Evolutionary conservation across 139 green algal genomes (phyloP).

Genomic region (Limnomonas spitsbergensis): DNA sequence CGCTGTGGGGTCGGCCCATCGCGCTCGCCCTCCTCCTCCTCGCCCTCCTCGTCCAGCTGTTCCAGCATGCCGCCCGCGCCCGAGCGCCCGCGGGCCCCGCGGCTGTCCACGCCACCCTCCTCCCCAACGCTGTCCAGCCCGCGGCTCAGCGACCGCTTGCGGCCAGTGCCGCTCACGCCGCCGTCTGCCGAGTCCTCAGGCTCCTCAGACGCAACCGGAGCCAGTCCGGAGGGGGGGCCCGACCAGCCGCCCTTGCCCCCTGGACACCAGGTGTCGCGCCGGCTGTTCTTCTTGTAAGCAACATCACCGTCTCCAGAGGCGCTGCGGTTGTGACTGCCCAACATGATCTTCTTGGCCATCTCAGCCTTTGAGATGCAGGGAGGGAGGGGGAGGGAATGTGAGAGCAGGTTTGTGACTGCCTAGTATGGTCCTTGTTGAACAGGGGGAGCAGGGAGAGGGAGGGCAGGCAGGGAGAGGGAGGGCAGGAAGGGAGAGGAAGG

Average conservation of each 20-base stretch:
- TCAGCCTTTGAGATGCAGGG: conserved; percentile 28
- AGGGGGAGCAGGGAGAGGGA: too few relatives aligned
- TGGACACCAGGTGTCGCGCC: conserved; percentile 56
- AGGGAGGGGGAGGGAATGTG: too few relatives aligned
- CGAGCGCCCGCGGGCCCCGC: neutral
- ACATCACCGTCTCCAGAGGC: conserved; percentile 9
- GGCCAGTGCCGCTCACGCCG: neutral
- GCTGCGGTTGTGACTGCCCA: conserved; percentile 10
- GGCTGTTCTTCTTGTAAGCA: conserved; percentile 28
- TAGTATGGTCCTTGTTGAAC: too few relatives aligned
- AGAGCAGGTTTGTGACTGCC: too few relatives aligned
- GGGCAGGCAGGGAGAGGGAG: too few relatives aligned
- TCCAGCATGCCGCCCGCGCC: neutral
- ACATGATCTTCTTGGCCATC: conserved; percentile 58
- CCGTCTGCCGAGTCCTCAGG: neutral
- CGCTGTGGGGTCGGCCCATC: conserved; percentile 38
- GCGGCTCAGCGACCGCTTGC: conserved; percentile 14
- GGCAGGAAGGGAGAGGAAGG: too few relatives aligned
- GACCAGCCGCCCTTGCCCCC: conserved; percentile 45
- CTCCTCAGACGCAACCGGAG: neutral
- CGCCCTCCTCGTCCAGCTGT: conserved; percentile 18
- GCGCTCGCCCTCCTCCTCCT: conserved; percentile 25
- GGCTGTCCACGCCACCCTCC: neutral
- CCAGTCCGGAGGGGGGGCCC: conserved; percentile 6
- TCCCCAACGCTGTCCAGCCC: neutral